A percentile compares a stretch with the other conserved stretches of the same genome.
These are phyloP conservation scores for Glycine soja DNA, from an alignment of 306 rosid genomes.

Conservation along the genomic window DNA sequence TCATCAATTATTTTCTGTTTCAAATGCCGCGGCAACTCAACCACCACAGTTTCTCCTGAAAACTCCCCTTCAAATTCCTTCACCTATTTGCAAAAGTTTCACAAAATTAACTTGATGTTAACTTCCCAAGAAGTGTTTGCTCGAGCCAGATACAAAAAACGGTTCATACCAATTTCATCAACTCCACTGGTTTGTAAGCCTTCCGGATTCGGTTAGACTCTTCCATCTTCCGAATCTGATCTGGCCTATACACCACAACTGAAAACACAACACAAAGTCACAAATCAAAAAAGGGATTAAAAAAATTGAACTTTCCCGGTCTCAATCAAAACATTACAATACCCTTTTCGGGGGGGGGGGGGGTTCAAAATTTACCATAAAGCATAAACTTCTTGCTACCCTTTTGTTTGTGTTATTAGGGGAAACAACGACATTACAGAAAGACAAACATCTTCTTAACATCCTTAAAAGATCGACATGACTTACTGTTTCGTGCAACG, in stretches of 20 bases:
- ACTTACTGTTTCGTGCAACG: slow-evolving; percentile 66
- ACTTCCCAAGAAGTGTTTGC: slow-evolving; percentile 37
- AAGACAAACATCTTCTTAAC: neutral
- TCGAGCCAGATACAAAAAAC: neutral
- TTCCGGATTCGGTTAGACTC: slow-evolving; percentile 76
- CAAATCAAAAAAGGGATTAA: neutral
- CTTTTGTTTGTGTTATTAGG: neutral
- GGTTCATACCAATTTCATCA: slow-evolving; percentile 71
- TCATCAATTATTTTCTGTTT: slow-evolving; percentile 76
- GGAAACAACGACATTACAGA: neutral
- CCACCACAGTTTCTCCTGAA: slow-evolving; percentile 50
- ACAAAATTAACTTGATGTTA: slow-evolving; percentile 39
- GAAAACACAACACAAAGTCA: slow-evolving; percentile 34
- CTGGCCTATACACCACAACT: slow-evolving; percentile 81
- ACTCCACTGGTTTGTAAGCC: slow-evolving; percentile 70
- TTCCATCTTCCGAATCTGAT: slow-evolving; percentile 92
- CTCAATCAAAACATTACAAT: neutral
- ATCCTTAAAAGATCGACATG: neutral
- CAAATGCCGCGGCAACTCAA: slow-evolving; percentile 73
- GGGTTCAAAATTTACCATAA: neutral
- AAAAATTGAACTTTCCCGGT: neutral
- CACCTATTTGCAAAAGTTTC: slow-evolving; percentile 58
- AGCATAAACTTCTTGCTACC: slow-evolving; percentile 3
- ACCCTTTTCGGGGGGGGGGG: too few species aligned
- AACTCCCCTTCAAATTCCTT: slow-evolving; percentile 70